Evolutionary conservation across 495 filamentous ascomycete genomes (phyloP).

Genomic region (Penicillium paradoxum): DNA sequence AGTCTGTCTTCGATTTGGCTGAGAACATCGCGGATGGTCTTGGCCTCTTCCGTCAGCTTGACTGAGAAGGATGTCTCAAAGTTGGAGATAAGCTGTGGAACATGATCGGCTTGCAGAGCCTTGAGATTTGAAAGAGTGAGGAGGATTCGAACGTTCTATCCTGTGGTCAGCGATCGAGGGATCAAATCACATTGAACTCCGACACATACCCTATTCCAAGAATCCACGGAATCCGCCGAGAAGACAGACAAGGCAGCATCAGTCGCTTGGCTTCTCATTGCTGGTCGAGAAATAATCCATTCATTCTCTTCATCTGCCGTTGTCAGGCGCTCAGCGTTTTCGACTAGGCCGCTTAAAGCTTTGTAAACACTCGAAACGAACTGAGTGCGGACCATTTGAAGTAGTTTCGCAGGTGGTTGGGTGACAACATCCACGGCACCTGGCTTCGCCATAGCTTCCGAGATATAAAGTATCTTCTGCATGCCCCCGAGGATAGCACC

Average conservation of each 20-base stretch:
- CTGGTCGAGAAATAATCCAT: constrained; percentile 33
- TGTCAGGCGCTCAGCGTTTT: constrained; percentile 76
- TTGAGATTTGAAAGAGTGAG: constrained; percentile 88
- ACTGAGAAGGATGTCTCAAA: constrained; percentile 89
- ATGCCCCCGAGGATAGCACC: constrained; percentile 69
- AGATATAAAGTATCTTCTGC: constrained; percentile 92
- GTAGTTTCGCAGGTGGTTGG: constrained; percentile 74
- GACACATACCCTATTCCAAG: constrained; percentile 62
- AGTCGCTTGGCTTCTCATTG: constrained; percentile 22
- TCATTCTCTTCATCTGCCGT: constrained; percentile 57
- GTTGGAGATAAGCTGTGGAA: constrained; percentile 75
- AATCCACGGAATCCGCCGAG: constrained; percentile 57
- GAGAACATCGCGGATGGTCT: constrained; percentile 84
- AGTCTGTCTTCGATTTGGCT: constrained; percentile 81
- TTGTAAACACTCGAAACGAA: constrained; percentile 93
- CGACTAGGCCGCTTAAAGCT: constrained; percentile 86
- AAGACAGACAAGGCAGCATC: constrained; percentile 33
- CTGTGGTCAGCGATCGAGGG: constrained; percentile 15
- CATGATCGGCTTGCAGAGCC: constrained; percentile 65
- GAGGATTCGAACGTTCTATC: constrained; percentile 82
- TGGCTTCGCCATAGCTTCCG: constrained; percentile 67
- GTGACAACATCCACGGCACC: constrained; percentile 69
- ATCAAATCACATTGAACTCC: background rate
- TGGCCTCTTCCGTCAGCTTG: constrained; percentile 84
- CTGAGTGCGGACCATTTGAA: constrained; percentile 78